Evolutionary conservation across 305 asterid species (phyloP).

Genomic region (Fraxinus sp.): DNA sequence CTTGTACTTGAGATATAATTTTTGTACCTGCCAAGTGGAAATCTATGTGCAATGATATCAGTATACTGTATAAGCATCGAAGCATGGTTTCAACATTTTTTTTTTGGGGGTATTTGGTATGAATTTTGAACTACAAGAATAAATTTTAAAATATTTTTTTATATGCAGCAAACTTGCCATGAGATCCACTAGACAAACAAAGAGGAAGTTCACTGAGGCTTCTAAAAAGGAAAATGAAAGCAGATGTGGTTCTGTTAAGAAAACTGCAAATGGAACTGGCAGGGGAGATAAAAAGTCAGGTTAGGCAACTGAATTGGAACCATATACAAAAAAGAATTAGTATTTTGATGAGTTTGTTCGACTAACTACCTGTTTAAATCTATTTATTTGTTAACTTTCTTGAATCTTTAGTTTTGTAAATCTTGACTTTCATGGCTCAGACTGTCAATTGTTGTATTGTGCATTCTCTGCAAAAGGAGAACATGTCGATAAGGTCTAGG

Average conservation of each 20-base stretch:
- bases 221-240: conserved; percentile 37
- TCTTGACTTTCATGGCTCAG: neutral
- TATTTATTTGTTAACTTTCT: neutral
- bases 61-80: neutral
- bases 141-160: neutral
- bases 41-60: neutral
- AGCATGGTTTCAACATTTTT: neutral
- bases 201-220: conserved; percentile 43
- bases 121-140: neutral
- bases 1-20: neutral
- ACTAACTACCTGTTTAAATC: conserved; percentile 2
- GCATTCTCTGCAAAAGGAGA: conserved; percentile 11
- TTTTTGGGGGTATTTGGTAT: neutral
- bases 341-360: conserved; percentile 17
- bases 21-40: neutral
- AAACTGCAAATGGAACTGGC: conserved; percentile 39
- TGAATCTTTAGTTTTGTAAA: neutral
- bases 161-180: conserved; percentile 37
- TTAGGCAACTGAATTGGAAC: conserved; percentile 27
- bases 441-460: neutral
- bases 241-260: conserved; percentile 30
- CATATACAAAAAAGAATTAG: neutral
- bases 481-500: neutral
- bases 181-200: conserved; percentile 42
- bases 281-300: conserved; percentile 41